Evolutionary conservation across 495 filamentous ascomycete genomes (phyloP).

Genomic region (Podospora bellae-mahoneyi): DNA sequence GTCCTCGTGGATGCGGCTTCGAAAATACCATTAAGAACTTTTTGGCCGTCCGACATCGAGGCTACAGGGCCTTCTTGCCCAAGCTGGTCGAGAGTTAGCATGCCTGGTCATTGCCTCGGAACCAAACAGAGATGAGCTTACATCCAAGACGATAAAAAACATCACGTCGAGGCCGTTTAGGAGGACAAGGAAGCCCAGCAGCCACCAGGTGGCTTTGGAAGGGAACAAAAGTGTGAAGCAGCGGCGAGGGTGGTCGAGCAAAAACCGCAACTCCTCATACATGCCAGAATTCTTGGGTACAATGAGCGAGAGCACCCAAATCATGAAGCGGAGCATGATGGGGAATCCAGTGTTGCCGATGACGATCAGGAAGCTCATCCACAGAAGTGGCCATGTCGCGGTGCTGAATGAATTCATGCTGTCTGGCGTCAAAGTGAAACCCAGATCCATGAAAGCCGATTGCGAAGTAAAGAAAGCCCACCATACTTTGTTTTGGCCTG

Average conservation of each 20-base stretch:
- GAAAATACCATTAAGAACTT: constrained; percentile 79
- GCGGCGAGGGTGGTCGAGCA: constrained; percentile 89
- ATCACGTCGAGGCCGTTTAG: constrained; percentile 82
- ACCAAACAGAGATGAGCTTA: constrained; percentile 38
- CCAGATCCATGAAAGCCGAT: constrained; percentile 86
- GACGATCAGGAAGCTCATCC: constrained; percentile 78
- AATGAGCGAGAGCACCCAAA: constrained; percentile 67
- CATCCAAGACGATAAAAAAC: constrained; percentile 86
- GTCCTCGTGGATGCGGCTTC: constrained; percentile 85
- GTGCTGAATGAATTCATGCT: constrained; percentile 84
- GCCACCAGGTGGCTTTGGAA: constrained; percentile 88
- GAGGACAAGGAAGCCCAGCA: constrained; percentile 77
- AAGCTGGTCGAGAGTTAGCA: constrained; percentile 45
- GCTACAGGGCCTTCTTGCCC: constrained; percentile 49
- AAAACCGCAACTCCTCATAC: constrained; percentile 84
- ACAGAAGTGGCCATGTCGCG: constrained; percentile 67
- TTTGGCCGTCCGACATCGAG: constrained; percentile 63
- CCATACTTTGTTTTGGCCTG: constrained; percentile 68
- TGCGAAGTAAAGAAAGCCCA: constrained; percentile 86
- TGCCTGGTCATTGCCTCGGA: background rate
- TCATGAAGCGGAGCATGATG: constrained; percentile 84
- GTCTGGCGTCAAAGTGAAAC: constrained; percentile 83
- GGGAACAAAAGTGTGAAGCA: constrained; percentile 95
- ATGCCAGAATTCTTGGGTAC: constrained; percentile 58
- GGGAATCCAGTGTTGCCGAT: constrained; percentile 95